Evolutionary conservation across 768 basidiomycete genomes (phyloP).

Genomic region (Hygrocybe punicea): DNA sequence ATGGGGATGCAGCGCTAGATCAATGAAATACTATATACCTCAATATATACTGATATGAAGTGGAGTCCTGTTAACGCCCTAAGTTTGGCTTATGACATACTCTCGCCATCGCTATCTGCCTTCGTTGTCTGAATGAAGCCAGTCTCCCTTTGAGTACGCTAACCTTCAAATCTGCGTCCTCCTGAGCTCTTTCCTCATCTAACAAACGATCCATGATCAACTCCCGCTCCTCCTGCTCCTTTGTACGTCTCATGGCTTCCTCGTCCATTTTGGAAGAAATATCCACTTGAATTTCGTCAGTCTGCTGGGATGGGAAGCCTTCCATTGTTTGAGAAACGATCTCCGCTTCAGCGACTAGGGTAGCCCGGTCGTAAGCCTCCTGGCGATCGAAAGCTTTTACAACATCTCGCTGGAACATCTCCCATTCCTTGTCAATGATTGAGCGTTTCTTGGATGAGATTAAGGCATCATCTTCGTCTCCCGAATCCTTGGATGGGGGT

Average conservation of each 20-base stretch:
- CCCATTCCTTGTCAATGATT: slow-evolving; percentile 67
- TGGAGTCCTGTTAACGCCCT: no score
- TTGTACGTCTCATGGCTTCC: slow-evolving; percentile 46
- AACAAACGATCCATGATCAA: slow-evolving; percentile 81
- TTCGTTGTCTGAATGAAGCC: slow-evolving; percentile 49
- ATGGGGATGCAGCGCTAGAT: neutral
- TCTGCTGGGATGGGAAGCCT: slow-evolving; percentile 44
- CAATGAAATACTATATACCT: neutral
- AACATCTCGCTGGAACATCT: slow-evolving; percentile 65
- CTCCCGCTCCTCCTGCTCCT: slow-evolving; percentile 71
- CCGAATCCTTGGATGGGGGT: slow-evolving; percentile 45
- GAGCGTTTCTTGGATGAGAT: slow-evolving; percentile 23
- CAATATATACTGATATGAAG: neutral
- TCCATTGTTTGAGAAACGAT: slow-evolving; percentile 44
- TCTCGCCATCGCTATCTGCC: slow-evolving; percentile 25
- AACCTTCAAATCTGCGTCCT: slow-evolving; percentile 81
- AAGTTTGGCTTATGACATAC: no score
- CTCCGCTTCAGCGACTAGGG: slow-evolving; percentile 66
- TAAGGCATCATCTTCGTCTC: slow-evolving; percentile 17
- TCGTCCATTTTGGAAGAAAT: slow-evolving; percentile 38
- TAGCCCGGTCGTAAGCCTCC: slow-evolving; percentile 66
- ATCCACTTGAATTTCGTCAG: slow-evolving; percentile 23
- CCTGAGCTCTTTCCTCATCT: slow-evolving; percentile 83
- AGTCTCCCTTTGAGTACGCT: slow-evolving; percentile 59
- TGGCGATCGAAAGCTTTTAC: slow-evolving; percentile 43